phyloP scores from a whole-genome alignment of 108 stramenopile species.

The Cyclotella choctawhatcheeana region DNA sequence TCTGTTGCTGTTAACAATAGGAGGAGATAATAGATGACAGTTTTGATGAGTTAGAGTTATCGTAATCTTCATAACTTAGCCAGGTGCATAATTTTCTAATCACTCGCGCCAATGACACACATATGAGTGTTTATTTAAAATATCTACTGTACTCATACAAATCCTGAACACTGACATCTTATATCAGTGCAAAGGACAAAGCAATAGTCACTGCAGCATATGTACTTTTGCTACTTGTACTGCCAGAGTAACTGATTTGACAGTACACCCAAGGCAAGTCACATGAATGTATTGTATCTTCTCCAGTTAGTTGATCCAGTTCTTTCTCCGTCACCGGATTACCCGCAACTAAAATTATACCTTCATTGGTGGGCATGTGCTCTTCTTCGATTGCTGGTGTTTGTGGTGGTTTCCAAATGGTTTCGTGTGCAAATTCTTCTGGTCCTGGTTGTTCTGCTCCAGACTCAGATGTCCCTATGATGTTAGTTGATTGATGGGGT shows the following conservation, averaged over 20 bases:
- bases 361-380: not conserved
- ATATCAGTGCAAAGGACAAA: not conserved
- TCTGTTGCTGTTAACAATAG: conserved; percentile 1
- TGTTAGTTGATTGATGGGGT: too few relatives aligned
- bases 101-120: too few relatives aligned
- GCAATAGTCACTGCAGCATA: not conserved
- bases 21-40: conserved; percentile 16
- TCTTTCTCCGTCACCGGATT: not conserved
- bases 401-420: not conserved
- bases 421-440: not conserved
- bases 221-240: not conserved
- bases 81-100: too few relatives aligned
- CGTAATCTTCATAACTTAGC: too few relatives aligned
- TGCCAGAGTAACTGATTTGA: not conserved
- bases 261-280: conserved; percentile 24
- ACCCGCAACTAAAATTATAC: not conserved
- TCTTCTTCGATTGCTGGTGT: not conserved
- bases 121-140: too few relatives aligned
- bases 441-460: not conserved
- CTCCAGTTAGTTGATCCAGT: not conserved
- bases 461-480: too few relatives aligned
- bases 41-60: conserved; percentile 20
- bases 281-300: not conserved
- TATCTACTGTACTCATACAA: too few relatives aligned
- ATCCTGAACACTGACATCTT: too few relatives aligned